Evolutionary conservation across 345 rosid species (phyloP), one percentile per base, ranked within the genome.

Genomic region (Rubroshorea leprosula): DNA sequence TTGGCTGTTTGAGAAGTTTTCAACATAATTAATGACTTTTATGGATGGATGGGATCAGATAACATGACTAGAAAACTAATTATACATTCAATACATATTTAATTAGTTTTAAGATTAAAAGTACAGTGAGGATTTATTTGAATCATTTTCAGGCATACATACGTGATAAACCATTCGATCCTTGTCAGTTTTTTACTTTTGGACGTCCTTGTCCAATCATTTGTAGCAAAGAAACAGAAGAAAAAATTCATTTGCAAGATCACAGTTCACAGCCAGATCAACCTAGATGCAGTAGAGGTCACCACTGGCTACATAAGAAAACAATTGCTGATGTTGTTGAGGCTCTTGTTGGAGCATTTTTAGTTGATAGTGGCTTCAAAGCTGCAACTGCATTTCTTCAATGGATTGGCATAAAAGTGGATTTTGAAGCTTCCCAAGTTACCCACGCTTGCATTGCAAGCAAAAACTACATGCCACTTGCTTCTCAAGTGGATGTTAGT

Each of bases 281-380:
- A 59, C 75, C 79, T 58, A 86, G 81, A 72, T 88, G 98, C 72
- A 84, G 83, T 74, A 84, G 76, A 76, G 78, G 80, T 68, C 98
- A 91, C 72, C 89, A 78, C 64, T 84, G 85, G 88, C 78, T 91
- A 64, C 77, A 73, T 45, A 88, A 78, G 79, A 86, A 82, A 75
- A 88, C 93, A 62, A 81, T 91, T 73, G 90, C 98, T 44, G 98
- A 91, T 72, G 84, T 84, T 47, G 86, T 86, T 43, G 96, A 91
- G 80, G 92, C 96, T 51, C 95, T 91, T 57, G 78, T 91, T 20
- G 98, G 98, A 62, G 96, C 95, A 52, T 84, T 88, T 73, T 55
- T 91, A 69, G 95, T 88, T 71, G 98, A 91, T 57, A 74, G 80
- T 64, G 96, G 98, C 67, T 91, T 91, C 76, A 83, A 78, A 74